Base-by-base conservation (phyloP, 2,329 filamentous ascomycete genomes). In the Myriangium duriaei region DNA sequence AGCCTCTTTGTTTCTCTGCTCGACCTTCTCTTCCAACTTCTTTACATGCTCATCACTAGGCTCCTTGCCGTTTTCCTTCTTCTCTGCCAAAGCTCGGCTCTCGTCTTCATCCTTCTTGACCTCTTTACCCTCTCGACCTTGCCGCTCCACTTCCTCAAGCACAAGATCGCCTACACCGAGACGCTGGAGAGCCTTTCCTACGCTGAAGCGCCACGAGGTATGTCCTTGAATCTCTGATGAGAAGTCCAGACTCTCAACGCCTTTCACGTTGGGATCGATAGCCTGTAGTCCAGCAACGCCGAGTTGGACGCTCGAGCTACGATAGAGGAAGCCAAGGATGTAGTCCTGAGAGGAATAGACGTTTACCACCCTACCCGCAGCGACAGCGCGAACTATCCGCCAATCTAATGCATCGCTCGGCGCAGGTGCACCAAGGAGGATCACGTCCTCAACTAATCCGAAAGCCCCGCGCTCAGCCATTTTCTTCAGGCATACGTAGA, bases 271-370 rank as follows among this genome's bases (percentile, higher is more conserved):
- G 9, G 31, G n/a, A 41, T 75, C 60, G 15, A 92, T 73, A 19
- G 75, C 68, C 54, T 94, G 81, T 1, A 96, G 63, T 0, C 87
- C 88, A 0, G 86, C 86, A 30, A 94, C 74, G 3, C 87, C 87
- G 29, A 82, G 71, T 46, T 91, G 80, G 17, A 93, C 72, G 42
- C 79, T 86, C 29, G 81, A 85, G 2, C 84, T 79, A 31, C 87
- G 76, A 56, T 95, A 94, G 12, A 94, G 65, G 54, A 94, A 88
- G 1, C 76, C 86, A 1, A 95, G 74, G 19, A 95, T 76, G 24
- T 39, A 82, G 58, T 95, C 87, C 43, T 91, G 87, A 37, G 79
- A 76, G 2, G 83, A 88, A 59, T 80, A 94, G 6, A 88, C 84
- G 49, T 95, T 95, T 49, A 93, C 80, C 5, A 94, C 69, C 41